Base-by-base conservation (phyloP, 176 grass and related monocot species). In the Musa troglodytarum region DNA sequence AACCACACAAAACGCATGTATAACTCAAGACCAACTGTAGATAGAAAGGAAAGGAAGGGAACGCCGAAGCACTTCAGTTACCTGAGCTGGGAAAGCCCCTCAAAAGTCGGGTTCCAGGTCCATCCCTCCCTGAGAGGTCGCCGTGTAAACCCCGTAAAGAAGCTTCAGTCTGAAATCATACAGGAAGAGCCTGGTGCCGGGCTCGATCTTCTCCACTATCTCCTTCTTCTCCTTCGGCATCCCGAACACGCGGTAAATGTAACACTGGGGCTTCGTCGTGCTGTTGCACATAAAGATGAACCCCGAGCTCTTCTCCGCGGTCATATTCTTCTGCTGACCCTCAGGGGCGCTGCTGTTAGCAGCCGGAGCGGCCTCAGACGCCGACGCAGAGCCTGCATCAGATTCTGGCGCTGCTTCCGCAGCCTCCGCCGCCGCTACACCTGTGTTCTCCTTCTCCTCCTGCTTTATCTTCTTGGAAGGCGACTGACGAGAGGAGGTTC, bases 201-300 rank as follows among this genome's bases (percentile, higher is more conserved):
- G 76, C 80, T 83, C 84, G 78, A 96, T 88, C 76, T 79, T 85
- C 76, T 79, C 77, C 61, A 96, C 93, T 3, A 53, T 78, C 22
- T 72, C 81, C 66, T 88, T 79, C 80, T 56, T 81, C 53, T 79
- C 81, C 49, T 69, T 79, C 2, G 93, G 93, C 79, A 92, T 22
- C 68, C 87, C 93, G 23, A 96, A 75, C 62, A 90, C 83, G 19
- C 79, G 74, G 71, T 85, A 80, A 34, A 14, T 74, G 71, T 77
- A 96, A 78, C 87, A 90, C 21, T 96, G 87, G 11, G 87, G 74
- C 83, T 90, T 96, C 62, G 87, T 92, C 70, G 70, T 77, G 74
- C 76, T 74, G 70, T 73, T 90, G 54, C 93, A 96, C 79, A 83
- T 88, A 65, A 96, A 96, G 79, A 96, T 96, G 88, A 81, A 88